phyloP scores from a whole-genome alignment of 805 yeast species.

The Ogataea nitratoaversa region DNA sequence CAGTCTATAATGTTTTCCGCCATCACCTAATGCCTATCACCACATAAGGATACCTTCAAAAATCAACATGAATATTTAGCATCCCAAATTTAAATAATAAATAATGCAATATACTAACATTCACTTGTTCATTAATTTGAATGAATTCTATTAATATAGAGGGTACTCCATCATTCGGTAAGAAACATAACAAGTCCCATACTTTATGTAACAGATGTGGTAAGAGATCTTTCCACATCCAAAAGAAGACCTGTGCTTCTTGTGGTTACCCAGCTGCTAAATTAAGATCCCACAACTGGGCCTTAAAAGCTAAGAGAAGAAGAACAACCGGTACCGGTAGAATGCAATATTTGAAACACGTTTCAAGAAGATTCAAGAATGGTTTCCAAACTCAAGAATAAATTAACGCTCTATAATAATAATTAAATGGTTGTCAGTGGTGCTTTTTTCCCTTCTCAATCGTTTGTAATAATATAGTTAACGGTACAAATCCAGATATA shows the following conservation, averaged over 20 bases:
- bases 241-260: slow-evolving; percentile 97
- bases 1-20: too few relatives aligned
- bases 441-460: neutral
- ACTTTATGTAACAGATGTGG: slow-evolving; percentile 99
- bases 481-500: too few relatives aligned
- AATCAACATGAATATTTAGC: too few relatives aligned
- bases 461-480: neutral
- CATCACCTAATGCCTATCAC: too few relatives aligned
- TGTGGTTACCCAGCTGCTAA: slow-evolving; percentile 99
- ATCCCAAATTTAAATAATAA: too few relatives aligned
- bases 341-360: slow-evolving; percentile 95
- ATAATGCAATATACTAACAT: slow-evolving; percentile 6
- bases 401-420: slow-evolving; percentile 2
- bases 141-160: slow-evolving; percentile 42
- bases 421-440: neutral
- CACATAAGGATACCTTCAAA: too few relatives aligned
- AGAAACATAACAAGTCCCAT: slow-evolving; percentile 99
- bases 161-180: slow-evolving; percentile 99
- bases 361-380: slow-evolving; percentile 97
- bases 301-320: slow-evolving; percentile 98
- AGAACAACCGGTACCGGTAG: slow-evolving; percentile 99
- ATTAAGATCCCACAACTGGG: slow-evolving; percentile 99
- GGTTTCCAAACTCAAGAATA: slow-evolving; percentile 77
- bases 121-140: neutral
- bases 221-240: slow-evolving; percentile 96